Evolutionary conservation across 2,329 filamentous ascomycete genomes (phyloP), one percentile per base, ranked within the genome.

Genomic region (Xylariales sp.): DNA sequence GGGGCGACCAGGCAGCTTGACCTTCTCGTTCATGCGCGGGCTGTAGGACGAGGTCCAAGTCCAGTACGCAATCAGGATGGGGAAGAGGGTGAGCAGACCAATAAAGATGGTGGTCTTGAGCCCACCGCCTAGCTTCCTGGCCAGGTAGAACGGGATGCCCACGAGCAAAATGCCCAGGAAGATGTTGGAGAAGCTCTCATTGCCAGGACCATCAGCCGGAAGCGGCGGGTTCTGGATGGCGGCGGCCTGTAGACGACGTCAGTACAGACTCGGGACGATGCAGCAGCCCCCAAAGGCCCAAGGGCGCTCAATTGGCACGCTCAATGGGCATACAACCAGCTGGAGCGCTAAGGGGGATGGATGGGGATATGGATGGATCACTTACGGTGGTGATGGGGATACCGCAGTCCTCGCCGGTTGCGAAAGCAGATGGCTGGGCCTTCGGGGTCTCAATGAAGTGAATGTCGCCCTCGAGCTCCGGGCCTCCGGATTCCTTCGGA

Each of bases 221-320:
- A 96, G 78, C 47, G 90, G 88, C 33, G 84, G 85, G 78, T 96
- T 96, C 61, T 91, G 85, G 69, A 96, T 95, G 45, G 88, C 68
- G 27, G 86, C 82, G 55, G 78, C 88, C 88, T 91, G 57, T 11
- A 33, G 19, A n/a, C n/a, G n/a, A n/a, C n/a, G n/a, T n/a, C n/a
- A n/a, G n/a, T n/a, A n/a, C n/a, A n/a, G n/a, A n/a, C n/a, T n/a
- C n/a, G n/a, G n/a, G n/a, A n/a, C n/a, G n/a, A n/a, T n/a, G n/a
- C n/a, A n/a, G n/a, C n/a, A n/a, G n/a, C n/a, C n/a, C n/a, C n/a
- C n/a, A n/a, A n/a, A n/a, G n/a, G n/a, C n/a, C n/a, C n/a, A n/a
- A 6, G 12, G 11, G 16, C 33, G 33, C 29, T 20, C 33, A 29
- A 12, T 18, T 20, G 29, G 17, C 21, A 18, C 8, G 20, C 11